Conservation (phyloP, 148 eudicot species). For the Mesembryanthemum crystallinum region DNA sequence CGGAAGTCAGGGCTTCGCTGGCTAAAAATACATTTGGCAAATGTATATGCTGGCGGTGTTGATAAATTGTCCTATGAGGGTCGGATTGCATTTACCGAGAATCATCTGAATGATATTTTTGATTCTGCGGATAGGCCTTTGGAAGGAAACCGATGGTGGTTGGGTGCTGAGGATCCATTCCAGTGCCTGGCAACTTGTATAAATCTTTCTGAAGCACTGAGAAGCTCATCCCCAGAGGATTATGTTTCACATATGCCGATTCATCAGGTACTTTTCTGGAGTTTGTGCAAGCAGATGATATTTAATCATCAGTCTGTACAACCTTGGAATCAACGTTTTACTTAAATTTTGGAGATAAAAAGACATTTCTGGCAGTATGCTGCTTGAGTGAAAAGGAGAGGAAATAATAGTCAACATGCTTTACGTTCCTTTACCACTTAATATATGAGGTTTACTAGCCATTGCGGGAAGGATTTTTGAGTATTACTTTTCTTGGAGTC, state of each 20-base stretch:
- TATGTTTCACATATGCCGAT: constrained; percentile 71
- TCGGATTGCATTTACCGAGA: constrained; percentile 65
- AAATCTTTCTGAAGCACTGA: constrained; percentile 71
- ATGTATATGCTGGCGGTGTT: constrained; percentile 79
- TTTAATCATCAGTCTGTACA: not conserved
- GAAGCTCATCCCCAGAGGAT: constrained; percentile 77
- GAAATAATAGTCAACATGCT: not conserved
- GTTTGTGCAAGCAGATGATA: not conserved
- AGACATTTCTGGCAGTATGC: not conserved
- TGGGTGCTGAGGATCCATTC: constrained; percentile 86
- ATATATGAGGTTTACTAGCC: not conserved
- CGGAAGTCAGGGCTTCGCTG: constrained; percentile 70
- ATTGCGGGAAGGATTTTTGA: too few species aligned
- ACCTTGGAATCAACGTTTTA: not conserved
- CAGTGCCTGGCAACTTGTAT: constrained; percentile 83
- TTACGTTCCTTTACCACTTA: not conserved
- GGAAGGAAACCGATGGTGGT: constrained; percentile 93
- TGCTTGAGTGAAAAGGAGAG: not conserved
- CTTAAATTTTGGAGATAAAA: not conserved
- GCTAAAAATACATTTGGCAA: constrained; percentile 85
- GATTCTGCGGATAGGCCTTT: constrained; percentile 93
- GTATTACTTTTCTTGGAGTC: too few species aligned
- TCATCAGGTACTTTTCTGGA: constrained; percentile 59
- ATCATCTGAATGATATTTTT: constrained; percentile 68
- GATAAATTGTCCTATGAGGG: constrained; percentile 80